Conservation (phyloP, 2,329 filamentous ascomycete genomes). For the Ceratocystis destructans region DNA sequence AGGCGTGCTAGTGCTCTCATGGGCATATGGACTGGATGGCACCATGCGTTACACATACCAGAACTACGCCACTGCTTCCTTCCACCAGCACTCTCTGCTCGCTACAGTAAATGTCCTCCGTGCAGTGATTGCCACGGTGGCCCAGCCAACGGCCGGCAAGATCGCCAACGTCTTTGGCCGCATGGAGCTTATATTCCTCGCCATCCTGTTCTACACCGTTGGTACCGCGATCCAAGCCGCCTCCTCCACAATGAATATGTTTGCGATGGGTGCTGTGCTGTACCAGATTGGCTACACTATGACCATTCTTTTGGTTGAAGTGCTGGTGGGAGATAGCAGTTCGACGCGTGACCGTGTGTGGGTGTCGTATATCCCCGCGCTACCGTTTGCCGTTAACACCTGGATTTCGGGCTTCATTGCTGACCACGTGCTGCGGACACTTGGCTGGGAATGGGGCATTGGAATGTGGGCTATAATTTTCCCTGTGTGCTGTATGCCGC, state of each 20-base stretch:
- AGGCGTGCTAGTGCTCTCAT: conserved; percentile 48
- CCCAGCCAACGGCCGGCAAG: conserved; percentile 43
- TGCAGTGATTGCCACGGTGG: conserved; percentile 44
- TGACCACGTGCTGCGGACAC: conserved; percentile 32
- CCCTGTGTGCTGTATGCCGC: conserved; percentile 41
- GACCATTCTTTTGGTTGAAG: conserved; percentile 47
- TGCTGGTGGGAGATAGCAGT: conserved; percentile 50
- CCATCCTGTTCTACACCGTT: conserved; percentile 46
- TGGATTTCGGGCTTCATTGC: conserved; percentile 49
- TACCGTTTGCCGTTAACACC: conserved; percentile 49
- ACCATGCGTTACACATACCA: conserved; percentile 42
- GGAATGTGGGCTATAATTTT: conserved; percentile 54
- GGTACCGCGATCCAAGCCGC: conserved; percentile 44
- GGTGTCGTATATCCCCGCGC: conserved; percentile 48
- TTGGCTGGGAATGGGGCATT: conserved; percentile 48
- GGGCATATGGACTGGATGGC: conserved; percentile 48
- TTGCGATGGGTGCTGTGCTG: conserved; percentile 43
- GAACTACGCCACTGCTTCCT: conserved; percentile 39
- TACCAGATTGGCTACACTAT: conserved; percentile 52
- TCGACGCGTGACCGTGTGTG: conserved; percentile 48
- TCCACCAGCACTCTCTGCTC: conserved; percentile 39
- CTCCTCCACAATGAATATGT: conserved; percentile 35
- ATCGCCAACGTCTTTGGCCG: conserved; percentile 51
- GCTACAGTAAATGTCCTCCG: conserved; percentile 45
- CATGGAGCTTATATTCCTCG: conserved; percentile 41